Base-by-base conservation (phyloP, 352 stramenopile genomes). In the Phytophthora kernoviae region DNA sequence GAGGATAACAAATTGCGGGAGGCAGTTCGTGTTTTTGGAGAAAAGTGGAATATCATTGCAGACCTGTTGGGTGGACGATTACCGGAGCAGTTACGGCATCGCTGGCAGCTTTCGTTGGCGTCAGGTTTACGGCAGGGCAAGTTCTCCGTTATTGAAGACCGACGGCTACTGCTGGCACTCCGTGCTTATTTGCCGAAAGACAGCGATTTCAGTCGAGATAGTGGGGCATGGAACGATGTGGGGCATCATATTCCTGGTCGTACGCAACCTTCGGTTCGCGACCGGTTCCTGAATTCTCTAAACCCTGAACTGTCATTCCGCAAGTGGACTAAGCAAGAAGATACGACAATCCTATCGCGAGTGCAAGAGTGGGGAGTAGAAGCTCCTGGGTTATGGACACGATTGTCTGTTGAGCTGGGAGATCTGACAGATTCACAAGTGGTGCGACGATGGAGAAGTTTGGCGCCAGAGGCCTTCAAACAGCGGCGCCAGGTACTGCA, bases 1-100 rank as follows among this genome's bases (percentile, higher is more conserved):
- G 79, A 88, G 45, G 79, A 88, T 37, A 50, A 70, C 21, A 62
- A 81, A n/a, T 54, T 88, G n/a, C 66, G 60, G 1, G 45, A 84
- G 42, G 79, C 76, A 15, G 75, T 92, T 2, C 54, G 68, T 3
- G 70, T 91, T 5, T 90, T 92, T 56, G 83, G 83, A n/a, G 83
- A 92, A 52, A 84, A 84, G 39, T 92, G 80, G 81, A 88, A 85
- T 15, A 78, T 89, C 46, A 87, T 92, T 61, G 83, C 83, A 2
- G 83, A 90, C 46, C 72, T 92, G 24, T 70, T 92, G 65, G 83
- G 91, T 44, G 83, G 79, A 1, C 81, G 81, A 18, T 70, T 92
- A 20, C 62, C 83, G 3, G 83, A 92, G 70, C 83, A 92, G 57
- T 72, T 92, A 30, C 79, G 81, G 15, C 80, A 90, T 45, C 81